phyloP scores from a whole-genome alignment of 2,329 filamentous ascomycete species.

The Macrophomina tecta region DNA sequence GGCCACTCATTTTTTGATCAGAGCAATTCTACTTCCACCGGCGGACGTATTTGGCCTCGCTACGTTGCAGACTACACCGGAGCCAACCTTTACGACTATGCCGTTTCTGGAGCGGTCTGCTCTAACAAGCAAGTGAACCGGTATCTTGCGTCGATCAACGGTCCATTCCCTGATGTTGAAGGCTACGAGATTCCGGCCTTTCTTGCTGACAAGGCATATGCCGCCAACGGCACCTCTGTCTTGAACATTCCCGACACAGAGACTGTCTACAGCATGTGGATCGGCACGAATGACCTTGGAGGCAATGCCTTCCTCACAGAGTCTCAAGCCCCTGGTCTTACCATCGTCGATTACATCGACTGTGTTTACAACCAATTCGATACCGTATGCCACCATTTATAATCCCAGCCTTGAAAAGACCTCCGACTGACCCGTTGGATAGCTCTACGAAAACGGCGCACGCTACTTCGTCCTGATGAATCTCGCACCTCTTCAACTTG shows the following conservation, averaged over 20 bases:
- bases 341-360: conserved; percentile 68
- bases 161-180: conserved; percentile 62
- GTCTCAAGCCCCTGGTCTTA: conserved; percentile 63
- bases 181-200: conserved; percentile 56
- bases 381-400: conserved; percentile 30
- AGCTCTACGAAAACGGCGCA: conserved; percentile 69
- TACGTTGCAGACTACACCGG: conserved; percentile 67
- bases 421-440: conserved; percentile 43
- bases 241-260: conserved; percentile 58
- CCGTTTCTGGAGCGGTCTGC: conserved; percentile 74
- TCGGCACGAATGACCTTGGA: conserved; percentile 81
- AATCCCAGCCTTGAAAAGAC: conserved; percentile 48
- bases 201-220: conserved; percentile 47
- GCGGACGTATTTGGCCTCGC: conserved; percentile 72
- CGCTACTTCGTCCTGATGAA: conserved; percentile 77
- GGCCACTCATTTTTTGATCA: conserved; percentile 25
- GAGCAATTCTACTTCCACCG: conserved; percentile 63
- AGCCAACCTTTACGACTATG: conserved; percentile 68
- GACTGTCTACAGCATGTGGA: conserved; percentile 79
- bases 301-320: conserved; percentile 69
- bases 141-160: conserved; percentile 56
- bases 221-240: conserved; percentile 43
- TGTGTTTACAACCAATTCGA: conserved; percentile 63
- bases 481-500: conserved; percentile 68
- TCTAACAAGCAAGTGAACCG: conserved; percentile 71